phyloP scores from a whole-genome alignment of 169 alveolate species.

The Pseudocohnilembus persalinus region DNA sequence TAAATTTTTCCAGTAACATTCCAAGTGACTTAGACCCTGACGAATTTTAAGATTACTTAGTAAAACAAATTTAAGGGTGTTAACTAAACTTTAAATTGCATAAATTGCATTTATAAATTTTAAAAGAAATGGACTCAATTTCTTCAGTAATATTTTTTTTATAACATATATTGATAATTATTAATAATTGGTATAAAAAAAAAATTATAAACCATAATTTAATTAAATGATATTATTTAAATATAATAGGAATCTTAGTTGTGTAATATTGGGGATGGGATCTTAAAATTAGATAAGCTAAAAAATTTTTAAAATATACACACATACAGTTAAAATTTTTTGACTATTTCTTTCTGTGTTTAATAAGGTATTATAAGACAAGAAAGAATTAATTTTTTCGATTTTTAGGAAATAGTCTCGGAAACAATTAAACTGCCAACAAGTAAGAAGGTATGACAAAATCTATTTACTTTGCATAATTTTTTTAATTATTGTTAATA shows the following conservation, averaged over 20 bases:
- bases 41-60: neutral
- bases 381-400: neutral
- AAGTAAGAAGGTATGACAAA: neutral
- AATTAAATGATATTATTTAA: no score
- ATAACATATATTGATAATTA: no score
- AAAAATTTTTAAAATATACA: neutral
- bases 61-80: neutral
- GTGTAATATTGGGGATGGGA: neutral
- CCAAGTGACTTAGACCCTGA: neutral
- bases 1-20: neutral
- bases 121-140: neutral
- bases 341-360: neutral
- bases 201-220: no score
- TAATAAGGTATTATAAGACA: no score
- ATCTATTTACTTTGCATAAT: no score
- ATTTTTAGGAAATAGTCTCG: no score
- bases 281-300: neutral
- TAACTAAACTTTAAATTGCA: neutral
- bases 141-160: no score
- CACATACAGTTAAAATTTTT: no score
- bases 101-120: no score
- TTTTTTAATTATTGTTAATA: no score
- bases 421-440: neutral
- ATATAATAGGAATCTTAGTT: neutral
- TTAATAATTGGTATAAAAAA: neutral